Evolutionary conservation across 2,329 filamentous ascomycete species (phyloP).

Genomic region (Lecanicillium sp.): DNA sequence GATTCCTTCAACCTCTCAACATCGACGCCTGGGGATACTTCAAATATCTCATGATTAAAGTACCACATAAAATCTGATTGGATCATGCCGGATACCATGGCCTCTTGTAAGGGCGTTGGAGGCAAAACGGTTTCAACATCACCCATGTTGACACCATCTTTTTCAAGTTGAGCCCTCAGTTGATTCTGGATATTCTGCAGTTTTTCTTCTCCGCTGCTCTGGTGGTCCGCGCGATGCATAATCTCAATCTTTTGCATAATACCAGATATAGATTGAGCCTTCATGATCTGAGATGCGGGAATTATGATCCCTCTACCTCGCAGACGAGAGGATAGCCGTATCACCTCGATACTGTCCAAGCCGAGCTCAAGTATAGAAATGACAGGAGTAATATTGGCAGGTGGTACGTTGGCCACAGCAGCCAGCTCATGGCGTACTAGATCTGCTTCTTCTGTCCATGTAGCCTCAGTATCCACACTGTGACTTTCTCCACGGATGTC

Average conservation of each 20-base stretch:
- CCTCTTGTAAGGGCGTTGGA: conserved; percentile 76
- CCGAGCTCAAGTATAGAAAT: conserved; percentile 74
- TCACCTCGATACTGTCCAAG: conserved; percentile 85
- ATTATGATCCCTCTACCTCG: conserved; percentile 51
- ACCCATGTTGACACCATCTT: not conserved
- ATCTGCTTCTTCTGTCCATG: conserved; percentile 49
- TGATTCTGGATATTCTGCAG: not conserved
- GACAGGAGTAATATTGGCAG: conserved; percentile 41
- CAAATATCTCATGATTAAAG: conserved; percentile 75
- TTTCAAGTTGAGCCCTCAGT: conserved; percentile 1
- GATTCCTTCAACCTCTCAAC: conserved; percentile 47
- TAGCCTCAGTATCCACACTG: conserved; percentile 27
- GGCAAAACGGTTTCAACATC: conserved; percentile 56
- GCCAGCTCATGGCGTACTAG: conserved; percentile 55
- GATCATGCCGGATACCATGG: conserved; percentile 76
- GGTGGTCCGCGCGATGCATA: not conserved
- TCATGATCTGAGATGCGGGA: conserved; percentile 70
- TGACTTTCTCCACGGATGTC: not conserved
- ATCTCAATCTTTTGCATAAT: conserved; percentile 32
- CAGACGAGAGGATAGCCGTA: conserved; percentile 70
- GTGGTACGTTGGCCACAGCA: conserved; percentile 45
- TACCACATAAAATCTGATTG: conserved; percentile 67
- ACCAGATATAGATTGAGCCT: conserved; percentile 54
- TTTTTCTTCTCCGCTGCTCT: not conserved
- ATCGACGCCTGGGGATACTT: conserved; percentile 48